Conservation (phyloP, 345 rosid species). For the Linum lewisii region DNA sequence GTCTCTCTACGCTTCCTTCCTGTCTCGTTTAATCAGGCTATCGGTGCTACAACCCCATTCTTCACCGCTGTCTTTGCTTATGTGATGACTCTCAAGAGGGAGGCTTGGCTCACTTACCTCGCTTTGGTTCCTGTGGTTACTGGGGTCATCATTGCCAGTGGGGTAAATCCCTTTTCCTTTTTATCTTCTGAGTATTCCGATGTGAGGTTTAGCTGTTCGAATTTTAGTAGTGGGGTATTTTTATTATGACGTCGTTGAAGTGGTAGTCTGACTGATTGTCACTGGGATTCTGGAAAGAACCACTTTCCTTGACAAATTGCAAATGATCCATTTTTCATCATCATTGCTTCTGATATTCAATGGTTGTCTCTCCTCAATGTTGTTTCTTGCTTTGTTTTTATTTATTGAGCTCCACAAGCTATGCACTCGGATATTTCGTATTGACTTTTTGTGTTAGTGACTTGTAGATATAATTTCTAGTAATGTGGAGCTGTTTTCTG, state of each 20-base stretch:
- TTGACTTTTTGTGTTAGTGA: not conserved
- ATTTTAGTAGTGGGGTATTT: not conserved
- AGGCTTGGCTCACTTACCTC: conserved; percentile 4
- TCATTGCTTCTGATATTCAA: not conserved
- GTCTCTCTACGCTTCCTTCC: conserved; percentile 52
- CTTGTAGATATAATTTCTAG: not conserved
- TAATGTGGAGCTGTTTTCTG: not conserved
- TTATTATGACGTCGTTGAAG: not conserved
- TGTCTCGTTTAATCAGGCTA: conserved; percentile 86
- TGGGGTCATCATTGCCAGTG: conserved; percentile 4
- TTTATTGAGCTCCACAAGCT: not conserved
- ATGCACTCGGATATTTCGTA: too few relatives aligned
- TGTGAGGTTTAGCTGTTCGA: not conserved
- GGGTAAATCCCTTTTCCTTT: not conserved
- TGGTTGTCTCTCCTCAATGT: not conserved
- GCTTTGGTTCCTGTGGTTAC: not conserved
- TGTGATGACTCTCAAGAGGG: conserved; percentile 21
- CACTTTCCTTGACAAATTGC: not conserved
- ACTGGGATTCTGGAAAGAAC: not conserved
- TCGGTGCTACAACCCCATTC: conserved; percentile 98
- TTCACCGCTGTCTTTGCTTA: conserved; percentile 96
- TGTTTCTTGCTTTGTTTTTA: not conserved
- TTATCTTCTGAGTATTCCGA: not conserved
- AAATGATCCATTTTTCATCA: not conserved
- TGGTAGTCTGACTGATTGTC: not conserved